A percentile compares a stretch with the other conserved stretches of the same genome.
Conservation (phyloP, 2,329 filamentous ascomycete species). For the Colletotrichum sp. region DNA sequence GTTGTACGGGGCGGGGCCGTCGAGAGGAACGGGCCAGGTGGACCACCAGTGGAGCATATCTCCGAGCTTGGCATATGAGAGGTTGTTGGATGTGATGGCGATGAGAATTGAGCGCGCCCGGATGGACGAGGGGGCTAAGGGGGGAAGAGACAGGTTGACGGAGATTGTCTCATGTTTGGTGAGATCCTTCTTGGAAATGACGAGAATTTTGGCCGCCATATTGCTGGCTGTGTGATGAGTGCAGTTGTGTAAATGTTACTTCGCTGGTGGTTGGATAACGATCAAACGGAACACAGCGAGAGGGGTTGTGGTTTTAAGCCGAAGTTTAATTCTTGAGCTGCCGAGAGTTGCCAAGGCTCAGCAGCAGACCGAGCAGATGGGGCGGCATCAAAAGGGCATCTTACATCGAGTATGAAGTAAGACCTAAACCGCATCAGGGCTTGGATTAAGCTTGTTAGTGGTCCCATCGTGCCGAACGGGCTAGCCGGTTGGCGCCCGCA, state of each 20-base stretch:
- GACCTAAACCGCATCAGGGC: neutral
- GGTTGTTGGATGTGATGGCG: constrained; percentile 37
- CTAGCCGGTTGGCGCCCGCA: neutral
- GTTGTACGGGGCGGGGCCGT: constrained; percentile 36
- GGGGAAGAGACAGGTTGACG: neutral
- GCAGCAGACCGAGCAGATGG: neutral
- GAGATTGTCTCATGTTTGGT: constrained; percentile 24
- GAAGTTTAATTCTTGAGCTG: neutral
- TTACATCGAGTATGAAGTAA: neutral
- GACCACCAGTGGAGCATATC: constrained; percentile 42
- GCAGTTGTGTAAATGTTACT: neutral
- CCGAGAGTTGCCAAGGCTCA: neutral
- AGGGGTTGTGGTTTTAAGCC: neutral
- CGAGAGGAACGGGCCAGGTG: constrained; percentile 44
- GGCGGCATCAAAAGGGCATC: neutral
- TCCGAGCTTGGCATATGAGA: constrained; percentile 36
- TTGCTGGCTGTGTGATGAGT: neutral
- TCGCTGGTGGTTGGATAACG: neutral
- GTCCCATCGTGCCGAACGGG: neutral
- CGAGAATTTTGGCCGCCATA: constrained; percentile 27
- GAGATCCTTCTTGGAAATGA: constrained; percentile 32
- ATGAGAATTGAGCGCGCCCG: constrained; percentile 32
- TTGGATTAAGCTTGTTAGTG: neutral
- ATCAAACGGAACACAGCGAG: neutral
- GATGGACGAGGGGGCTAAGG: constrained; percentile 31